Conservation (phyloP, 495 filamentous ascomycete genomes). For the Neurospora sp. region DNA sequence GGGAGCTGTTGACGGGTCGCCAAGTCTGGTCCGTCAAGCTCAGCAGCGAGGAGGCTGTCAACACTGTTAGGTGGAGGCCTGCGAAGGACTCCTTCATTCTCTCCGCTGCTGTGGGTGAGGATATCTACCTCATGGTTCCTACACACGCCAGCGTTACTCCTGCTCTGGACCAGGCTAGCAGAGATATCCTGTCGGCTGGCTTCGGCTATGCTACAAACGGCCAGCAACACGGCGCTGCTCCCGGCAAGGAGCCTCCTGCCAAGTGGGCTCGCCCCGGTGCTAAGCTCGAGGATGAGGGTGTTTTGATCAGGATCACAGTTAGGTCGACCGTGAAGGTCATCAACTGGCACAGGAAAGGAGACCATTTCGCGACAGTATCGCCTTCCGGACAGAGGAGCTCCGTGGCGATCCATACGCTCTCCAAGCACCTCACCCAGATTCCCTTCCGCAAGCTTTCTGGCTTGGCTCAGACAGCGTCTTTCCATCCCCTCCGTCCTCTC, state of each 20-base stretch:
- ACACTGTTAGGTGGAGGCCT: conserved; percentile 83
- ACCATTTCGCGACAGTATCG: conserved; percentile 89
- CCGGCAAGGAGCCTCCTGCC: conserved; percentile 63
- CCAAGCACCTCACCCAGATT: conserved; percentile 86
- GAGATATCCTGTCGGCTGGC: conserved; percentile 70
- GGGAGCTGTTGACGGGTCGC: conserved; percentile 79
- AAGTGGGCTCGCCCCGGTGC: conserved; percentile 74
- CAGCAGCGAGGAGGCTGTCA: conserved; percentile 71
- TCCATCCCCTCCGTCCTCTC: conserved; percentile 86
- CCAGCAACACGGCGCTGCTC: conserved; percentile 45
- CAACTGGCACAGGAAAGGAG: conserved; percentile 86
- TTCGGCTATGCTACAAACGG: conserved; percentile 79
- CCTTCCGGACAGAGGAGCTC: conserved; percentile 66
- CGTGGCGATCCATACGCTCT: conserved; percentile 91
- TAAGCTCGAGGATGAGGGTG: conserved; percentile 63
- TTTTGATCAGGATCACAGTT: conserved; percentile 69
- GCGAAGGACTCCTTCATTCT: conserved; percentile 70
- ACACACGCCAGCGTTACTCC: conserved; percentile 22
- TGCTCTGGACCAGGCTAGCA: conserved; percentile 53
- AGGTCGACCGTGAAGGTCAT: conserved; percentile 79
- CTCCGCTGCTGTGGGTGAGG: conserved; percentile 73
- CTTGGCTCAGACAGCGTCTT: conserved; percentile 77
- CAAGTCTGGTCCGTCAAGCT: conserved; percentile 79
- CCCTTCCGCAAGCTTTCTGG: conserved; percentile 85
- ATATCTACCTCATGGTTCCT: conserved; percentile 74